Percentiles rank a stretch among this genome's conserved stretches.
Evolutionary conservation across 2,329 filamentous ascomycete species (phyloP).

Genomic region (Botryotinia narcissicola): DNA sequence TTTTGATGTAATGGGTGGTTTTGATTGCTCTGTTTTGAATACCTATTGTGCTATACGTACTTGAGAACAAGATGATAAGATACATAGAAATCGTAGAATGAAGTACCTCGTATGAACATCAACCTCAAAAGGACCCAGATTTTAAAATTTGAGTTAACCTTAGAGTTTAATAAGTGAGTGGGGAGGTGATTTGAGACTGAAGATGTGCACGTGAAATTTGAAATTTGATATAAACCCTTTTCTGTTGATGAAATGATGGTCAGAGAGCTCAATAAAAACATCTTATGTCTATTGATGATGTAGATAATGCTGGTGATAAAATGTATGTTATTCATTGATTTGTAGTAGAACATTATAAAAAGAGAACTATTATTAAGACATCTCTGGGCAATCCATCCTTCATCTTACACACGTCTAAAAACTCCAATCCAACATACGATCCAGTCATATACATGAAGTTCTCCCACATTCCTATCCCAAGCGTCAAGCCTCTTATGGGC

Average conservation of each 20-base stretch:
- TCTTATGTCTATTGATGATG: background rate
- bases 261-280: background rate
- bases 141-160: background rate
- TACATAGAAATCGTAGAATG: background rate
- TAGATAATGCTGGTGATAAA: background rate
- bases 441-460: constrained; percentile 20
- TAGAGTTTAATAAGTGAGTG: background rate
- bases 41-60: background rate
- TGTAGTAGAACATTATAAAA: background rate
- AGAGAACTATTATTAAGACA: background rate
- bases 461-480: background rate
- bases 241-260: background rate
- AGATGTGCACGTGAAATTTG: background rate
- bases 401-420: background rate
- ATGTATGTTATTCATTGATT: background rate
- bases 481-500: constrained; percentile 2
- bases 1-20: background rate
- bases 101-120: background rate
- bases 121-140: background rate
- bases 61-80: background rate
- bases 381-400: background rate
- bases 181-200: background rate
- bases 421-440: constrained; percentile 18
- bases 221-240: background rate
- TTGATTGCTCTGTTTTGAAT: background rate